Base-by-base conservation (phyloP, 371 early-diverging fungal genomes). In the Amoeboaphelidium occidentale region DNA sequence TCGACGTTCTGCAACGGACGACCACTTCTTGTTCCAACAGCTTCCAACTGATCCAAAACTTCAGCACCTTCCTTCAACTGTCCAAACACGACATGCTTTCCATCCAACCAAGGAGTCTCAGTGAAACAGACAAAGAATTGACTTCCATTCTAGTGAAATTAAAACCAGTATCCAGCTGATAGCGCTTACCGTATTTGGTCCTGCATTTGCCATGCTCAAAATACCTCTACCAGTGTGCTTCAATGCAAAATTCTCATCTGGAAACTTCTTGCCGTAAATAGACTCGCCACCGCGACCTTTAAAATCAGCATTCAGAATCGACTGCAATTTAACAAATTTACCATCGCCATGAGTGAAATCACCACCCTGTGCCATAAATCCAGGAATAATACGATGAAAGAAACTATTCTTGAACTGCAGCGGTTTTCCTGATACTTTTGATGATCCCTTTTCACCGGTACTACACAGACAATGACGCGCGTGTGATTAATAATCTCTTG, bases 141-240 rank as follows among this genome's bases (percentile, higher is more conserved):
- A 14, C 66, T 78, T 43, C 83, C 81, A 55, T 86, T 86, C 3
- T n/a, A n/a, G n/a, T n/a, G n/a, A n/a, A n/a, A n/a, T n/a, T n/a
- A n/a, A n/a, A n/a, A n/a, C n/a, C n/a, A n/a, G n/a, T n/a, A n/a
- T n/a, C n/a, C n/a, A n/a, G n/a, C n/a, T n/a, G n/a, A n/a, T n/a
- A n/a, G n/a, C n/a, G n/a, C n/a, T n/a, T n/a, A n/a, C n/a, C 3
- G 84, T 79, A 53, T 84, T 74, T 45, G 74, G 73, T 10, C 88
- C 88, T 42, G 74, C 52, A 61, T 87, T 87, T 22, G 88, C 88
- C 88, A 87, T 87, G 55, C 73, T 73, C 13, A 77, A 56, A 53
- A 79, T 74, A 25, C 82, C 83, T 55, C 64, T 48, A 42, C 75
- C 78, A 55, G 77, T 71, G 55, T 87, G 88, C 53, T 78, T 76